Percentiles rank a stretch among this genome's conserved stretches.
These are phyloP conservation scores for Phlebiopsis gigantea DNA, from an alignment of 768 basidiomycete species.

Conservation along the genomic window DNA sequence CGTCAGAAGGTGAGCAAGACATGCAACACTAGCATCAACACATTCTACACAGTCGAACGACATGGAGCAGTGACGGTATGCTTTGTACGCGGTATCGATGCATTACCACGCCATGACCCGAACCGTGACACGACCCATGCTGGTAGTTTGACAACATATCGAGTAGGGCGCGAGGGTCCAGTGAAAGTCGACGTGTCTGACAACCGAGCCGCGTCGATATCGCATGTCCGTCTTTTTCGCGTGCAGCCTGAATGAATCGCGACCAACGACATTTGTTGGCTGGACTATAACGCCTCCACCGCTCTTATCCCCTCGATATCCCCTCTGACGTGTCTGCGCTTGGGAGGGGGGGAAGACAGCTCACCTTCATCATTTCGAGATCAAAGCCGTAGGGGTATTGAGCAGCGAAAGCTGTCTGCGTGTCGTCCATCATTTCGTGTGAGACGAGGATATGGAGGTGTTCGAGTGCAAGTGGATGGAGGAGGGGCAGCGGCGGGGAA, in stretches of 20 bases:
- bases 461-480: slow-evolving; percentile 15
- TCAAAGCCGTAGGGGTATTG: slow-evolving; percentile 78
- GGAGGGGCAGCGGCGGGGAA: slow-evolving; percentile 36
- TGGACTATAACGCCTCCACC: neutral
- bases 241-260: neutral
- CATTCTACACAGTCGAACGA: neutral
- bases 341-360: slow-evolving; percentile 13
- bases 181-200: neutral
- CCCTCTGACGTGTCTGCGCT: neutral
- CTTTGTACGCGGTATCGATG: neutral
- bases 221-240: neutral
- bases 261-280: neutral
- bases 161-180: neutral
- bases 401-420: slow-evolving; percentile 58
- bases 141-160: neutral
- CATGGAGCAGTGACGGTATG: neutral
- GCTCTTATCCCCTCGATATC: neutral
- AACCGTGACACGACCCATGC: neutral
- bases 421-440: slow-evolving; percentile 55
- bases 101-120: neutral
- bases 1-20: neutral
- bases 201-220: neutral
- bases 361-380: slow-evolving; percentile 90
- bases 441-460: slow-evolving; percentile 11
- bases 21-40: neutral